Evolutionary conservation across 345 rosid genomes (phyloP), one percentile per base, ranked within the genome.

Genomic region (Citrus unshiu): DNA sequence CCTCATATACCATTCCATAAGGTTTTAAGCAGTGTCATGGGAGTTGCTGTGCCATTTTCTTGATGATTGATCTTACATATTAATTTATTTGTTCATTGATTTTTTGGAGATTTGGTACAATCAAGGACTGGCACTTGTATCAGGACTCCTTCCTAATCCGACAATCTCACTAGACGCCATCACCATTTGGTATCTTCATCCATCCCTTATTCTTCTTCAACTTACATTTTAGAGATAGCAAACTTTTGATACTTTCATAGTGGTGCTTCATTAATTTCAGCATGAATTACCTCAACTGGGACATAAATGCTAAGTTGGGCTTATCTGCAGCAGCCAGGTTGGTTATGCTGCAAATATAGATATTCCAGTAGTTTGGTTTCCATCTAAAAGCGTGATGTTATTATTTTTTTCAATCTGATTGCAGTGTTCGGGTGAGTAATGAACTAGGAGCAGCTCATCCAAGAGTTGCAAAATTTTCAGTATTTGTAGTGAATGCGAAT

Each of bases 41-140:
- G 51, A 46, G 51, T 46, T 46, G 51, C 51, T 46, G 18, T 46
- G 51, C 16, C 18, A 12, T 46, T 46, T 46, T 46, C 51, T 3
- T 46, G 16, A 46, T 13, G 18, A 46, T 43, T 51, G 22, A 5
- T 24, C 21, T 21, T 49, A 27, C 54, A 27, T 19, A 69, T 13
- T 72, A 65, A 51, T 57, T 13, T 27, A 16, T 51, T 51, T 32
- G 7, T 40, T 59, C 40, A 21, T 30, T 65, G n/a, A 32, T 82
- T 82, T 63, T 77, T 91, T 96, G 89, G 99, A 96, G 90, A 88
- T 96, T 73, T 96, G 99, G 98, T 96, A 96, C 88, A 88, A 72
- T 79, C 99, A 96, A 90, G 99, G 97, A 71, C 82, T 96, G 80
- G 97, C 93, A 73, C 85, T 96, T 8, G 81, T 96, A 43, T 89